Conservation (phyloP, 371 early-diverging fungal species). For the Thermomucor indicae-seudaticae region DNA sequence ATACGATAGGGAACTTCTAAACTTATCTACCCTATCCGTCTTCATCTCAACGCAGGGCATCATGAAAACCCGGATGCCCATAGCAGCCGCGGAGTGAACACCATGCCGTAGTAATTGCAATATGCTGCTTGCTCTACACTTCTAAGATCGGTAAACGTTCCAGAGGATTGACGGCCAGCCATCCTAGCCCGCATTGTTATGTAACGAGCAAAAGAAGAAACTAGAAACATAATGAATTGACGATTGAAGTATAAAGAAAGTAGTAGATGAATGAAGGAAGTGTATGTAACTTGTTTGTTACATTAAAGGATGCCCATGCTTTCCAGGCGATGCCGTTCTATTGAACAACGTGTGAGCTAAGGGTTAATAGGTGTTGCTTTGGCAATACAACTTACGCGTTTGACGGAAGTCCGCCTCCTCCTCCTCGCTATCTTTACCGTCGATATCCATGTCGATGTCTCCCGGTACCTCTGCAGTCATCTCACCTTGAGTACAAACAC, state of each 20-base stretch:
- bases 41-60: too few relatives aligned
- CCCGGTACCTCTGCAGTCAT: conserved; percentile 32
- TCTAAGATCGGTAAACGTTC: too few relatives aligned
- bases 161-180: too few relatives aligned
- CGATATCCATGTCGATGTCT: conserved; percentile 39
- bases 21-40: too few relatives aligned
- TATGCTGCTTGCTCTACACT: too few relatives aligned
- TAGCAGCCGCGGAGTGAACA: too few relatives aligned
- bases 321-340: conserved; percentile 9
- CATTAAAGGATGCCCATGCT: conserved; percentile 11
- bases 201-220: too few relatives aligned
- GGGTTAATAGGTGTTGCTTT: neutral
- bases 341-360: neutral
- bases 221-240: too few relatives aligned
- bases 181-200: too few relatives aligned
- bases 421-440: conserved; percentile 47
- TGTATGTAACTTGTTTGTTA: neutral
- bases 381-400: conserved; percentile 26
- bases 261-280: neutral
- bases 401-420: conserved; percentile 40
- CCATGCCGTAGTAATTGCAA: too few relatives aligned
- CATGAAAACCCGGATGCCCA: too few relatives aligned
- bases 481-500: neutral
- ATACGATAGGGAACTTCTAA: too few relatives aligned
- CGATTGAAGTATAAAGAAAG: neutral